Evolutionary conservation across 2,329 filamentous ascomycete species (phyloP).

Genomic region (Fusarium sp.): DNA sequence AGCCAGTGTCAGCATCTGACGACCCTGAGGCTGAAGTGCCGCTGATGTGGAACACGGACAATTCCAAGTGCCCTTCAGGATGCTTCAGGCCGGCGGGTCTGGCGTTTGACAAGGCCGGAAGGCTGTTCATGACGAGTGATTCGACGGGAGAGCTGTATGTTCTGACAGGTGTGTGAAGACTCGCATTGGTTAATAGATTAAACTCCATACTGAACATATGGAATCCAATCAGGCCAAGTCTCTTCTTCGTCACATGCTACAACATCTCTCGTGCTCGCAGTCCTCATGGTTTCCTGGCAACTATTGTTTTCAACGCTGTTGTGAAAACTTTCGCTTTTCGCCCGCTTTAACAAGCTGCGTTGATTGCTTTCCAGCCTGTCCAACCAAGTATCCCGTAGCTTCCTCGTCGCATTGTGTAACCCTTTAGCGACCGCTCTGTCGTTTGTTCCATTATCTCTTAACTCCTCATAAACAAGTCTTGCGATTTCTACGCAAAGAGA

Average conservation of each 20-base stretch:
- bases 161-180: neutral
- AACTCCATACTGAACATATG: neutral
- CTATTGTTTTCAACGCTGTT: too few species aligned
- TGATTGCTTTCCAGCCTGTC: neutral
- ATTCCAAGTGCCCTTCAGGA: neutral
- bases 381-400: neutral
- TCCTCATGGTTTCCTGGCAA: too few species aligned
- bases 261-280: too few species aligned
- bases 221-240: neutral
- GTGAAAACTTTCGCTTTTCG: too few species aligned
- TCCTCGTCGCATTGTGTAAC: neutral
- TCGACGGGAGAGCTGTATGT: slow-evolving; percentile 12
- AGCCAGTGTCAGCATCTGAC: neutral
- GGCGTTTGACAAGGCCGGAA: slow-evolving; percentile 1
- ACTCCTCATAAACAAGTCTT: neutral
- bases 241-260: neutral
- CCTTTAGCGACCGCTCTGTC: neutral
- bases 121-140: slow-evolving; percentile 11
- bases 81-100: slow-evolving; percentile 7
- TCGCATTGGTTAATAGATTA: too few species aligned
- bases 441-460: neutral
- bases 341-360: too few species aligned
- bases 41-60: slow-evolving; percentile 15
- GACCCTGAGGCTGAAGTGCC: slow-evolving; percentile 9
- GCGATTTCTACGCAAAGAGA: neutral